Percentiles rank a stretch among this genome's conserved stretches.
Evolutionary conservation across 2,329 filamentous ascomycete species (phyloP).

Genomic region (Monilinia laxa): DNA sequence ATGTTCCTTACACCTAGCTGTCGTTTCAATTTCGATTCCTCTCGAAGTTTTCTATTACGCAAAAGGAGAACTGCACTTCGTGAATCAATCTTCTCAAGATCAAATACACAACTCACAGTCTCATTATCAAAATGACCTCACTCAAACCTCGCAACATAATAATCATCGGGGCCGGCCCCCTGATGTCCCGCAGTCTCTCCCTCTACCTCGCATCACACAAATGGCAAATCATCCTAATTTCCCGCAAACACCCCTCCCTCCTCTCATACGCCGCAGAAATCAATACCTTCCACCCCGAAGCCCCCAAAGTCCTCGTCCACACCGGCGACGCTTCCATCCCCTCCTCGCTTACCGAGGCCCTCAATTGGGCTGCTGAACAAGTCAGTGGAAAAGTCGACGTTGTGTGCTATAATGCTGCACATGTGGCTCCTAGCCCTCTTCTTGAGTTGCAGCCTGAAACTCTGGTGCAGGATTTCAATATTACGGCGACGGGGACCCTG

Average conservation of each 20-base stretch:
- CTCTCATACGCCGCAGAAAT: conserved; percentile 1
- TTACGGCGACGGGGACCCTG: conserved; percentile 1
- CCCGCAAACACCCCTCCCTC: background rate
- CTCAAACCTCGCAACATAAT: conserved; percentile 16
- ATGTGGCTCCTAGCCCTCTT: background rate
- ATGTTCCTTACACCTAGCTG: background rate
- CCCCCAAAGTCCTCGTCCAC: conserved; percentile 7
- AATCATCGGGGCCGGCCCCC: conserved; percentile 18
- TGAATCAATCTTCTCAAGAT: background rate
- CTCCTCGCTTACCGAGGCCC: conserved; percentile 3
- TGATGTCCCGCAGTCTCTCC: conserved; percentile 21
- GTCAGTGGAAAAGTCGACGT: conserved; percentile 9
- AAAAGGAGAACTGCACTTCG: background rate
- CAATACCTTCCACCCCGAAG: conserved; percentile 1
- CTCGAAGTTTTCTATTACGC: background rate
- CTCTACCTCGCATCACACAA: conserved; percentile 19
- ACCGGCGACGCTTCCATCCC: conserved; percentile 8
- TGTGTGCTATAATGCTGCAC: conserved; percentile 14
- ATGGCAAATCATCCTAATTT: conserved; percentile 19
- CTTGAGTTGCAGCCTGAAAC: background rate
- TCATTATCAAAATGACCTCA: background rate
- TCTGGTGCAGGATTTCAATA: conserved; percentile 12
- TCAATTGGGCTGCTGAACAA: conserved; percentile 11
- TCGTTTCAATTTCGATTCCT: background rate
- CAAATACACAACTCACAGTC: background rate